A percentile compares a stretch with the other conserved stretches of the same genome.
Conservation (phyloP, 1,139 yeast species). For the Hemisphaericaspora xylofermentans region DNA sequence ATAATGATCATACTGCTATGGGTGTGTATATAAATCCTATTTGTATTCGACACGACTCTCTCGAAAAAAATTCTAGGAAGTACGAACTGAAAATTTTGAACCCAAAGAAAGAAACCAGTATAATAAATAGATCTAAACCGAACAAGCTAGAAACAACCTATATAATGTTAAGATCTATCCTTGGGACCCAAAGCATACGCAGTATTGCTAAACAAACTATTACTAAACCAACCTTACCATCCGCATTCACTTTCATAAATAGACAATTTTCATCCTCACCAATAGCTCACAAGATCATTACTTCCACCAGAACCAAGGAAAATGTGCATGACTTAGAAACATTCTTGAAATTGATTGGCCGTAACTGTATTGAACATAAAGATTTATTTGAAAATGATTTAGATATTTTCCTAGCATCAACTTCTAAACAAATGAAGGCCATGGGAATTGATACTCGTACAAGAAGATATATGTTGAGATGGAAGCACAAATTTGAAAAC, state of each 20-base stretch:
- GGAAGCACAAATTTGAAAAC: conserved; percentile 50
- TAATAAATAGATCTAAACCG: neutral
- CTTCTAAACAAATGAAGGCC: conserved; percentile 61
- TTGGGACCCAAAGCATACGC: conserved; percentile 2
- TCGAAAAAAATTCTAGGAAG: too few relatives aligned
- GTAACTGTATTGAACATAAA: conserved; percentile 63
- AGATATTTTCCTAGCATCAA: conserved; percentile 60
- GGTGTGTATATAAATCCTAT: too few relatives aligned
- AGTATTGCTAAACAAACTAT: conserved; percentile 1
- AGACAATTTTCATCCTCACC: conserved; percentile 15
- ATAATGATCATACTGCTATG: too few relatives aligned
- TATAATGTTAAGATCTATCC: conserved; percentile 1
- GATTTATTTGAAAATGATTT: conserved; percentile 74
- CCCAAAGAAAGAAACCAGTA: neutral
- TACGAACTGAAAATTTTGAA: conserved; percentile 1
- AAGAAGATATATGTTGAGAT: conserved; percentile 62
- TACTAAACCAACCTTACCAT: neutral
- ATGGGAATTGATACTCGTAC: conserved; percentile 77
- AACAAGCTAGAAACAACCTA: neutral
- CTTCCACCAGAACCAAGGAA: conserved; percentile 45
- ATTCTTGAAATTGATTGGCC: conserved; percentile 74
- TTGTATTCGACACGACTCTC: too few relatives aligned
- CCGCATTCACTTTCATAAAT: neutral
- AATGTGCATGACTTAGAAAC: conserved; percentile 73
- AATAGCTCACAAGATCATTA: conserved; percentile 29